Conservation (phyloP, 169 alveolate genomes). For the Miamiensis avidus region DNA sequence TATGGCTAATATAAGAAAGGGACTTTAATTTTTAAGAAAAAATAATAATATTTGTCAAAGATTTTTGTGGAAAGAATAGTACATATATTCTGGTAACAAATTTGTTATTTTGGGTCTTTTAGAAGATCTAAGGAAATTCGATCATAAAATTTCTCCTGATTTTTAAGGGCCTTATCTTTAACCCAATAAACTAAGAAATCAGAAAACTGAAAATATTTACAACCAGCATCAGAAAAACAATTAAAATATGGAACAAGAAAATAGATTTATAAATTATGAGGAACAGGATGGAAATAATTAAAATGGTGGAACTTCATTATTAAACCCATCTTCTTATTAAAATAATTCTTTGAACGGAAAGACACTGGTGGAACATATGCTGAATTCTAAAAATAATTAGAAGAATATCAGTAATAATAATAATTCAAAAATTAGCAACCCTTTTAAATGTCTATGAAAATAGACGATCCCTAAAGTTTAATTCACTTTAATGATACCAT, state of each 20-base stretch:
- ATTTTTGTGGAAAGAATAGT: slow-evolving; percentile 26
- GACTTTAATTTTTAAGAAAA: background rate
- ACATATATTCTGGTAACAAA: background rate
- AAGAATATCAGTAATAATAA: no score
- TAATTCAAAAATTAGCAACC: no score
- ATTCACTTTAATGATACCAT: background rate
- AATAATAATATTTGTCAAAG: slow-evolving; percentile 6
- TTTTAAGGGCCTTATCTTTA: slow-evolving; percentile 20
- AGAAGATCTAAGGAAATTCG: slow-evolving; percentile 9
- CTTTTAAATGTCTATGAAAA: background rate
- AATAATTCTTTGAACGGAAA: no score
- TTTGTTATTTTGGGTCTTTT: background rate
- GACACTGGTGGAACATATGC: no score
- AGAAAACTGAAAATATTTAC: no score
- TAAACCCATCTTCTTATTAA: no score
- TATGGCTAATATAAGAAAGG: slow-evolving; percentile 20
- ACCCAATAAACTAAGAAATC: background rate
- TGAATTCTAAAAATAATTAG: no score
- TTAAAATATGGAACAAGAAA: background rate
- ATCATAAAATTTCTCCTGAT: slow-evolving; percentile 13
- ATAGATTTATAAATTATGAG: background rate
- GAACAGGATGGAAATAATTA: background rate
- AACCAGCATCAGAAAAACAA: background rate
- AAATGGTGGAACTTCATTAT: background rate
- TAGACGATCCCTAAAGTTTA: background rate